Base-by-base conservation (phyloP, 768 basidiomycete genomes). In the Suillus alpinus region DNA sequence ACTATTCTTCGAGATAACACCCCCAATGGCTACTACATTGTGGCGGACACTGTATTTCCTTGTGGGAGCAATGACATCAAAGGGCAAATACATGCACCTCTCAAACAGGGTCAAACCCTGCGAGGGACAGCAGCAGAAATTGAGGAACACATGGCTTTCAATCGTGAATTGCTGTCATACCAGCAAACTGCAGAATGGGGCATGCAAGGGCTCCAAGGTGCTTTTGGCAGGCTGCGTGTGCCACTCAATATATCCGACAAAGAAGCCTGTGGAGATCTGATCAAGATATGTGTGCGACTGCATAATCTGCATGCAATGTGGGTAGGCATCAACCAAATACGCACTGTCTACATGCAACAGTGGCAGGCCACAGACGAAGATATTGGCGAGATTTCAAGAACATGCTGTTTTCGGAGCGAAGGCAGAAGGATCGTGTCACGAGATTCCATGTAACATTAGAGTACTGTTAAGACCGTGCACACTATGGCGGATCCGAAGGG, bases 181-280 rank as follows among this genome's bases (percentile, higher is more conserved):
- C 65, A 75, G 1, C 82, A 85, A 65, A 77, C 81, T 0, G 81
- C 80, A 8, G 80, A 85, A 63, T 85, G 81, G 83, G 82, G 82
- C 0, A 83, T 78, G 73, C 69, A 71, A 1, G 59, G 69, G 4
- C 56, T 84, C 6, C 81, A 82, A 62, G 79, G 79, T 9, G 76
- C 78, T 1, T 84, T 81, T 71, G 78, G 81, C 7, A 66, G 74
- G 0, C 72, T 85, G 13, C 68, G 73, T 5, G 52, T 85, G 2
- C 82, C 77, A 5, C 64, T 83, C 1, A 60, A 69, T n/a, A 75
- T 80, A 37, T 65, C 73, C 39, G 44, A 79, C 58, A 55, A 46
- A 2, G 43, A 68, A 4, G 26, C 36, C 0, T 62, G 76, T 2
- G 56, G n/a, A 10, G 63, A 77, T 44, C 67, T 83, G 1, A 62